A percentile compares a stretch with the other conserved stretches of the same genome.
phyloP scores from a whole-genome alignment of 2,329 filamentous ascomycete species.

The Dactylellina parvicollis region DNA sequence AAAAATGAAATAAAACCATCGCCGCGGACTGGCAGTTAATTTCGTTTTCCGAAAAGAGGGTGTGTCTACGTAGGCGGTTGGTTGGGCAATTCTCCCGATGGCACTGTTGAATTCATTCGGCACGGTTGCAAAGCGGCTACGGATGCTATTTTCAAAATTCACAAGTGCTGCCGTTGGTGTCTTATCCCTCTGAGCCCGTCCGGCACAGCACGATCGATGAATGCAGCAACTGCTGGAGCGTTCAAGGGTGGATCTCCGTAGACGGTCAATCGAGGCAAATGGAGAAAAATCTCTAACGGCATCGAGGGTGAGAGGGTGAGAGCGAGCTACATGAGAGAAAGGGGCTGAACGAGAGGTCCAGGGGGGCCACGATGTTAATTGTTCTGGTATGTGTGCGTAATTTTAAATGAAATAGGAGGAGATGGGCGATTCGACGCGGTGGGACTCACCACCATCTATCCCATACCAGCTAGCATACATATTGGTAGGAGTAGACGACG shows the following conservation, averaged over 20 bases:
- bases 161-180: neutral
- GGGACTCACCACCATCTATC: constrained; percentile 13
- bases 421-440: constrained; percentile 11
- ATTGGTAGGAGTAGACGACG: neutral
- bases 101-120: no score
- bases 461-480: constrained; percentile 3
- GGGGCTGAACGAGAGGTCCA: constrained; percentile 2
- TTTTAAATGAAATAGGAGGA: constrained; percentile 19
- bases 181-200: neutral
- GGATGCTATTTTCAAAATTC: neutral
- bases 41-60: constrained; percentile 10
- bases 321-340: neutral
- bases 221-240: neutral
- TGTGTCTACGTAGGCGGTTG: constrained; percentile 34
- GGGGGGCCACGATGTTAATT: constrained; percentile 8
- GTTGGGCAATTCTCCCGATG: no score
- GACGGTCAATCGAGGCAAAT: constrained; percentile 28
- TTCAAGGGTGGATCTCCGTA: neutral
- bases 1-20: constrained; percentile 5
- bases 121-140: no score
- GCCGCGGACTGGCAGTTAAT: constrained; percentile 28
- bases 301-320: neutral
- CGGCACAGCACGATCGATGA: neutral
- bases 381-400: constrained; percentile 12
- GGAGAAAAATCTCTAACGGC: constrained; percentile 10